Conservation (phyloP, 345 rosid species). For the Rhodamnia rubescens region DNA sequence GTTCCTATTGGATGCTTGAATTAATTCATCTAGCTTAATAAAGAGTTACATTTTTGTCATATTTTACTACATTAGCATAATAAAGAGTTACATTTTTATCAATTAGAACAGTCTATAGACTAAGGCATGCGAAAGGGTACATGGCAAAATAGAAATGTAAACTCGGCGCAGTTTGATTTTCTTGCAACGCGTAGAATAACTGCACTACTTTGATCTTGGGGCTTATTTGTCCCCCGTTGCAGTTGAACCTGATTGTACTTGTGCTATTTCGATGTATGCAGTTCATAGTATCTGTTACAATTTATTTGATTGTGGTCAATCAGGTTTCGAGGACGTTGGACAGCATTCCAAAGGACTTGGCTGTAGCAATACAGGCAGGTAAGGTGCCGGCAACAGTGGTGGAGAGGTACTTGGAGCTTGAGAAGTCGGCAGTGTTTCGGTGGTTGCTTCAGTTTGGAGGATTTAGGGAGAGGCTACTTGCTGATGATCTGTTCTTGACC, state of each 20-base stretch:
- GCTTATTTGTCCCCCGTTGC: not conserved
- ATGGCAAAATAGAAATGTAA: not conserved
- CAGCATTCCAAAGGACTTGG: constrained; percentile 47
- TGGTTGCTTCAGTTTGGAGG: constrained; percentile 61
- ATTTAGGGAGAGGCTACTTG: constrained; percentile 50
- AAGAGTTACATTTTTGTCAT: not conserved
- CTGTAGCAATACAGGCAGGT: constrained; percentile 37
- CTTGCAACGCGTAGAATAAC: not conserved
- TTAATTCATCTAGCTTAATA: not conserved
- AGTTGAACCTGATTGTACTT: not conserved
- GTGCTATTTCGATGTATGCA: not conserved
- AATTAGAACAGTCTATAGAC: too few relatives aligned
- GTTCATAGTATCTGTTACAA: not conserved
- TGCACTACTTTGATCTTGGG: not conserved
- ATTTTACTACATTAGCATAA: not conserved
- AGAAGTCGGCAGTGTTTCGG: constrained; percentile 25
- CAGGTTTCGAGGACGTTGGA: constrained; percentile 20
- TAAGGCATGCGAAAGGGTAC: too few relatives aligned
- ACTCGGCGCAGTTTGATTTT: not conserved
- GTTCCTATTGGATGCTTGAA: not conserved
- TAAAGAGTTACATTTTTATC: too few relatives aligned
- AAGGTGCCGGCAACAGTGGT: constrained; percentile 38
- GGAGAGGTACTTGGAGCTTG: constrained; percentile 34
- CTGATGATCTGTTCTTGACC: constrained; percentile 51
- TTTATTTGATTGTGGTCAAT: not conserved